Base-by-base conservation (phyloP, 345 rosid genomes). In the Raphanus sativus region DNA sequence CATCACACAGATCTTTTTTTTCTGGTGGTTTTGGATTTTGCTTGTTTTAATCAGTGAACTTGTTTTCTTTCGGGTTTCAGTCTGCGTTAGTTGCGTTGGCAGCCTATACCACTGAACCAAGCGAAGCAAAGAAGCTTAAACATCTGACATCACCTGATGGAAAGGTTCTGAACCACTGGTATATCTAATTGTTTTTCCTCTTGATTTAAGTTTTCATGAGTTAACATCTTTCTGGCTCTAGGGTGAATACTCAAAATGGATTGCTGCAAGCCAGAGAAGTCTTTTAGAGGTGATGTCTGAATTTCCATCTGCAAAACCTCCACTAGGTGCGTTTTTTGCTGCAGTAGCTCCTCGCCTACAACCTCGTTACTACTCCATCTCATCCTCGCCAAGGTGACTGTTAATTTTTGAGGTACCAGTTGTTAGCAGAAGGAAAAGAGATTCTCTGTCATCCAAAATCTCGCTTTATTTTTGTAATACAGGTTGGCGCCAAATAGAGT, bases 291-390 rank as follows among this genome's bases (percentile, higher is more conserved):
- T 95, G 42, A 87, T 95, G 99, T 86, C 88, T 62, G 89, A 85
- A 76, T 94, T 94, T 77, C 92, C 96, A 67, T 90, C 98, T 36
- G 96, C 90, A 72, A 92, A 85, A 84, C 87, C 98, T 16, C 90
- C 98, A 16, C 85, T 94, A 65, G 97, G 98, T 72, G 98, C 92
- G 13, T 92, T 94, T 81, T 90, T 94, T 89, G 98, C 98, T 26
- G 90, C 93, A 64, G 78, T 94, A 33, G 94, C 92, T 63, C 92
- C 98, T 11, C 97, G 87, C 52, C 87, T 94, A 79, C 98, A 87
- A 62, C 98, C 98, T 52, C 86, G 98, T 82, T 94, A 85, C 80
- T 90, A 94, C 77, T 94, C 98, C 67, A 94, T 94, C 82, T 92
- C 98, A 64, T 94, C 98, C 65, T 94, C 98, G 13, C 98, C 98